These are phyloP conservation scores for Malbranchea zuffiana DNA, from an alignment of 2,329 filamentous ascomycete species.

Conservation along the genomic window DNA sequence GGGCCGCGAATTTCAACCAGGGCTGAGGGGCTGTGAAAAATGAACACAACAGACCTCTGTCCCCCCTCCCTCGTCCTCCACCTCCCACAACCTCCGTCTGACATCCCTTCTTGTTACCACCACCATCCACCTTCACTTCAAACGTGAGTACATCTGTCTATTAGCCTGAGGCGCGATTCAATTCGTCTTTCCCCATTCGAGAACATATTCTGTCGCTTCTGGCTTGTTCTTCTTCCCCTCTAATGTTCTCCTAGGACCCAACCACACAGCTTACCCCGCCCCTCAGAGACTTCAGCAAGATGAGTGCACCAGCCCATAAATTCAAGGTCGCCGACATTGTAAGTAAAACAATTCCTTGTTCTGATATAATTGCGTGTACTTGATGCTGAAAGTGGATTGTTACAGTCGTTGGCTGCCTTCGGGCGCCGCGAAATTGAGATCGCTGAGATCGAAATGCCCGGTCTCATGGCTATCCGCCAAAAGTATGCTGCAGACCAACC, in stretches of 20 bases:
- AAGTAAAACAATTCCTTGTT: constrained; percentile 20
- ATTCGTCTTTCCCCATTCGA: no score
- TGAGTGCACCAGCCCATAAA: constrained; percentile 72
- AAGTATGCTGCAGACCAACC: constrained; percentile 94
- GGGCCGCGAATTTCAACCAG: constrained; percentile 17
- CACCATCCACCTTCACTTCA: constrained; percentile 9
- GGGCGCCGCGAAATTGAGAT: constrained; percentile 98
- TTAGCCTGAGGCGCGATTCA: no score
- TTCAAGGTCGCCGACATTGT: constrained; percentile 97
- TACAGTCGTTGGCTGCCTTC: constrained; percentile 77
- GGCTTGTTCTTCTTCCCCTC: constrained; percentile 12
- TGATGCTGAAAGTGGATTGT: constrained; percentile 1
- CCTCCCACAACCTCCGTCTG: constrained; percentile 6
- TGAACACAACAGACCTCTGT: not conserved
- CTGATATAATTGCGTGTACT: not conserved
- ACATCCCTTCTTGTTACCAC: constrained; percentile 10
- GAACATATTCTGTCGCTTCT: no score
- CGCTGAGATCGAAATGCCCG: constrained; percentile 92
- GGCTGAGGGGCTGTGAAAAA: not conserved
- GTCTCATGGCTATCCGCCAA: constrained; percentile 85
- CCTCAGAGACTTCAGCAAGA: no score
- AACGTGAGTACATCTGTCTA: no score
- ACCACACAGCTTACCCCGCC: no score
- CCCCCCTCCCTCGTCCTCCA: constrained; percentile 4
- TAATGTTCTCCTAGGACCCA: constrained; percentile 8